These are phyloP conservation scores for Stromatinia cepivora DNA, from an alignment of 2,329 filamentous ascomycete species.

Conservation along the genomic window DNA sequence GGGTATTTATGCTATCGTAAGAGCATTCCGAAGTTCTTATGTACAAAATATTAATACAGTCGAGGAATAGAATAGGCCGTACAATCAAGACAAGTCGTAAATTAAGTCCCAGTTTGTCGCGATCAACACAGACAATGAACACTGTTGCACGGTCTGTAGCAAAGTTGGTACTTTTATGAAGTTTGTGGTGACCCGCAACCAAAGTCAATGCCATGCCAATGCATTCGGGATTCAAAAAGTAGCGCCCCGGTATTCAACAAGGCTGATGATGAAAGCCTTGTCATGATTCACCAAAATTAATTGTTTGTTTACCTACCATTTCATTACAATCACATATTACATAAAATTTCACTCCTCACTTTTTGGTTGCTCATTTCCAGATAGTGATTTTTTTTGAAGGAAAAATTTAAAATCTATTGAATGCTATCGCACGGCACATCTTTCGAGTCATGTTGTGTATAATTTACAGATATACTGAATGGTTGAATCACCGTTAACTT, in stretches of 20 bases:
- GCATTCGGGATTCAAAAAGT: neutral
- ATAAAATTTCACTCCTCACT: neutral
- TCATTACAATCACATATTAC: neutral
- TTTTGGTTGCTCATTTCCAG: neutral
- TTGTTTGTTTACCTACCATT: neutral
- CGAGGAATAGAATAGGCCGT: constrained; percentile 5
- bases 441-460: neutral
- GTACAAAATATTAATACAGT: constrained; percentile 19
- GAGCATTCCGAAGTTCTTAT: constrained; percentile 33
- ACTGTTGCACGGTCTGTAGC: constrained; percentile 16
- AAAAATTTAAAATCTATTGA: too few relatives aligned
- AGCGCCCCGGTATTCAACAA: constrained; percentile 12
- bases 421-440: neutral
- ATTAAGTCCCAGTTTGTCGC: constrained; percentile 10
- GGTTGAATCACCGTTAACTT: constrained; percentile 25
- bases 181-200: constrained; percentile 19
- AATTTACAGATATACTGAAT: constrained; percentile 9
- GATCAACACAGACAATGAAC: constrained; percentile 25
- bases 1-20: constrained; percentile 32
- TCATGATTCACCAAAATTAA: neutral
- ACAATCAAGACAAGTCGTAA: constrained; percentile 6
- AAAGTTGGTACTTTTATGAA: constrained; percentile 10
- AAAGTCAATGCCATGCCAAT: neutral
- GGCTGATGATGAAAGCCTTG: constrained; percentile 9
- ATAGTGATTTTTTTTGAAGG: too few relatives aligned